Evolutionary conservation across 306 rosid genomes (phyloP).

Genomic region (Trifolium subterraneum): DNA sequence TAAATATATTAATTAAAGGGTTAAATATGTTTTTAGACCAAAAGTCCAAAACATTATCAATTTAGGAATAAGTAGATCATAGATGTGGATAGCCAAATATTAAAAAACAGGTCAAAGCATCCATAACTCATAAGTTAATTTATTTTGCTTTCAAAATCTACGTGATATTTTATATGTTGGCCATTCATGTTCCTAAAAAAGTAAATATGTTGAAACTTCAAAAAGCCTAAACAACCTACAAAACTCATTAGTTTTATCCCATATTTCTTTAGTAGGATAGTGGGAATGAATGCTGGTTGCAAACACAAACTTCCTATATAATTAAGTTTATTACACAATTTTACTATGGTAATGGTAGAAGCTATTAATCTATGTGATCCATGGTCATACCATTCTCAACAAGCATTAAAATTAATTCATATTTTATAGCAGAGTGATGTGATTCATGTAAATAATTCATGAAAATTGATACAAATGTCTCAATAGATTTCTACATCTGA

Average conservation of each 20-base stretch:
- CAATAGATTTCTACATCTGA: constrained; percentile 8
- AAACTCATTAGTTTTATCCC: neutral
- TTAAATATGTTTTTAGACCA: no score
- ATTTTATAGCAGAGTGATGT: neutral
- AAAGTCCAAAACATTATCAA: constrained; percentile 11
- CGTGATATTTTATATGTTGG: neutral
- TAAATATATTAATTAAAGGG: constrained; percentile 31
- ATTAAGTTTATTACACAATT: neutral
- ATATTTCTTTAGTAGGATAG: constrained; percentile 20
- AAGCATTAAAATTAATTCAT: neutral
- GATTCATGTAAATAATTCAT: neutral
- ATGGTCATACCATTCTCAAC: constrained; percentile 1
- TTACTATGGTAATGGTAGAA: neutral
- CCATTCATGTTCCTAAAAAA: constrained; percentile 4
- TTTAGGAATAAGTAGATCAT: constrained; percentile 5
- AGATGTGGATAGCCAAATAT: neutral
- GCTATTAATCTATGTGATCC: neutral
- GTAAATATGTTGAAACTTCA: neutral
- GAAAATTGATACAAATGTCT: neutral
- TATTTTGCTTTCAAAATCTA: constrained; percentile 13
- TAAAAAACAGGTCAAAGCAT: neutral
- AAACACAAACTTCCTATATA: constrained; percentile 1
- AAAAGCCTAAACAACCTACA: neutral
- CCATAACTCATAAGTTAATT: neutral
- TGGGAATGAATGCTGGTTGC: neutral